These are phyloP conservation scores for Rossbeevera mucosa DNA, from an alignment of 768 basidiomycete species.

Conservation along the genomic window DNA sequence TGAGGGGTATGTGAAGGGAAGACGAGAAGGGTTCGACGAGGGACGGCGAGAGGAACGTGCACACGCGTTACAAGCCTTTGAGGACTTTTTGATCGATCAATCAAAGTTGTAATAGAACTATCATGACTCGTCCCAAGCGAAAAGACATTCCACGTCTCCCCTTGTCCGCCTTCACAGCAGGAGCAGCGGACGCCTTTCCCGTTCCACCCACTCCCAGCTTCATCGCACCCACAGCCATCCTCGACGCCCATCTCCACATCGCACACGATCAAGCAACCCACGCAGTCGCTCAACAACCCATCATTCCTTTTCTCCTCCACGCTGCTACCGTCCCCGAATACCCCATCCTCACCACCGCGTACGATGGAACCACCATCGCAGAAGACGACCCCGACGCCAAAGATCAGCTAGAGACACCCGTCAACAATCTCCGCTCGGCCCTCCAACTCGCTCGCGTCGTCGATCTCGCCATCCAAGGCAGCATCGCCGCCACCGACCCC, in stretches of 20 bases:
- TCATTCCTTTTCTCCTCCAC: constrained; percentile 57
- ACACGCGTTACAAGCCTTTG: constrained; percentile 54
- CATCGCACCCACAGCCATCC: constrained; percentile 55
- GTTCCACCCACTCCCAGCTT: constrained; percentile 64
- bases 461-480: constrained; percentile 63
- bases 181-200: constrained; percentile 63
- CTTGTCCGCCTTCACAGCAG: constrained; percentile 69
- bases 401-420: constrained; percentile 34
- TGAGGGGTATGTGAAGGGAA: constrained; percentile 33
- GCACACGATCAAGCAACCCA: constrained; percentile 26
- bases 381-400: constrained; percentile 16
- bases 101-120: too few relatives aligned
- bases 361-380: constrained; percentile 41
- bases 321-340: constrained; percentile 40
- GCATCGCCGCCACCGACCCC: constrained; percentile 43
- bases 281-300: too few relatives aligned
- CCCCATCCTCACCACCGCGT: constrained; percentile 50
- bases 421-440: constrained; percentile 62
- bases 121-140: constrained; percentile 43
- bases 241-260: constrained; percentile 64
- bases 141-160: constrained; percentile 70
- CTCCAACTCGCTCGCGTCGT: constrained; percentile 58
- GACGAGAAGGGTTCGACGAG: constrained; percentile 31
- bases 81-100: constrained; percentile 49
- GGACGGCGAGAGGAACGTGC: constrained; percentile 47